Conservation (phyloP, 441 rosid species). For the Pelargonium fulgidum region DNA sequence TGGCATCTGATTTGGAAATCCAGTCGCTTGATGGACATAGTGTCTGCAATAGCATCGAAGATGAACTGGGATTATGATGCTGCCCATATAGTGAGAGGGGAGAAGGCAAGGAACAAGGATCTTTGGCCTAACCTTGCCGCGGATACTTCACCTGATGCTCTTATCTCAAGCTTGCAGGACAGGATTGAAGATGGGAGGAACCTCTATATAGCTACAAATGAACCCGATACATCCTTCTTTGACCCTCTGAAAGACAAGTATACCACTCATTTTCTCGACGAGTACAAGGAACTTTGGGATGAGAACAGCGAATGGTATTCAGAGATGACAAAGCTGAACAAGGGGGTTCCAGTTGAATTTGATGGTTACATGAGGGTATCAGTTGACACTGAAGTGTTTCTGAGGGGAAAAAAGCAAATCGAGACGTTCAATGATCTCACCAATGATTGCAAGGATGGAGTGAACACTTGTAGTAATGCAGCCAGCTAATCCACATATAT, state of each 20-base stretch:
- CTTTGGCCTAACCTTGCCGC: conserved; percentile 83
- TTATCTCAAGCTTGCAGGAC: conserved; percentile 49
- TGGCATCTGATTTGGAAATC: conserved; percentile 93
- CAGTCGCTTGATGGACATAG: conserved; percentile 90
- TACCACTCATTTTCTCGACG: conserved; percentile 82
- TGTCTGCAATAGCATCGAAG: conserved; percentile 65
- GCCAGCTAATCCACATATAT: conserved; percentile 34
- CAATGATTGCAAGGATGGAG: conserved; percentile 86
- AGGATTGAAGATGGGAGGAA: conserved; percentile 68
- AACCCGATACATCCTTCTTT: conserved; percentile 78
- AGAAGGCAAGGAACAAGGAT: conserved; percentile 69
- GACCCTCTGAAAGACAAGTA: conserved; percentile 80
- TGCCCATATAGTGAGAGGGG: conserved; percentile 87
- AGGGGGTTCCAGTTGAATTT: conserved; percentile 67
- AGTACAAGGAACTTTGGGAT: conserved; percentile 75
- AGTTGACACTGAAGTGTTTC: conserved; percentile 88
- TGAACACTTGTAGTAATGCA: conserved; percentile 70
- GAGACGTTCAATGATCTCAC: conserved; percentile 91
- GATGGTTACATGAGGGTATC: conserved; percentile 97
- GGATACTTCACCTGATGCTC: conserved; percentile 81
- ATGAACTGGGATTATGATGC: conserved; percentile 99
- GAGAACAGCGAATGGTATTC: conserved; percentile 84
- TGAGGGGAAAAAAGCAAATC: conserved; percentile 65
- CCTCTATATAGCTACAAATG: conserved; percentile 77
- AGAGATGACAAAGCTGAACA: conserved; percentile 59